Conservation (phyloP, 352 stramenopile genomes). For the Pythium angustatum region DNA sequence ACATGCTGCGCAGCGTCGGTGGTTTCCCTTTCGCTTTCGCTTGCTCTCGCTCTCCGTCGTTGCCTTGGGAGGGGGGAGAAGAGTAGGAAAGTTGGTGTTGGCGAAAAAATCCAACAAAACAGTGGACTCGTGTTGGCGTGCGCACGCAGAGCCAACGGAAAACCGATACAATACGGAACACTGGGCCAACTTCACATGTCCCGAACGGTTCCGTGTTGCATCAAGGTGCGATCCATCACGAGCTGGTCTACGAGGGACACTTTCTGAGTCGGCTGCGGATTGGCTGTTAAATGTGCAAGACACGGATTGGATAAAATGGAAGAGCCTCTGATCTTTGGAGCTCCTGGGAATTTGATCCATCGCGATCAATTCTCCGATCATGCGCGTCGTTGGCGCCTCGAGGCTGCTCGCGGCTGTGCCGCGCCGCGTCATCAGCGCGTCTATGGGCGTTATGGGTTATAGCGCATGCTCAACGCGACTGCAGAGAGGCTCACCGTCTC, state of each 20-base stretch:
- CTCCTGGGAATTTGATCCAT: too few species aligned
- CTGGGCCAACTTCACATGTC: constrained; percentile 13
- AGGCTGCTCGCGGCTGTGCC: not conserved
- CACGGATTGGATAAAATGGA: constrained; percentile 15
- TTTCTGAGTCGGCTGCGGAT: not conserved
- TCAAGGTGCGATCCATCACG: not conserved
- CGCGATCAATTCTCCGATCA: too few species aligned
- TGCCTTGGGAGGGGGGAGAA: not conserved
- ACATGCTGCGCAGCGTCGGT: too few species aligned
- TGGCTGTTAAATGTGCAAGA: not conserved
- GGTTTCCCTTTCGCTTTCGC: constrained; percentile 13
- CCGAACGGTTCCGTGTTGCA: constrained; percentile 22
- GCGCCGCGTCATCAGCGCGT: not conserved
- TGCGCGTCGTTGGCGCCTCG: not conserved
- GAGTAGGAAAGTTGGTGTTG: constrained; percentile 11
- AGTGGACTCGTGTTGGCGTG: not conserved
- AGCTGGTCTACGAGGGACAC: not conserved
- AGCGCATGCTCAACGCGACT: not conserved
- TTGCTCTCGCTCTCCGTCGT: too few species aligned
- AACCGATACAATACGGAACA: constrained; percentile 14
- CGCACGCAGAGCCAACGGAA: constrained; percentile 23
- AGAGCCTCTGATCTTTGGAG: too few species aligned
- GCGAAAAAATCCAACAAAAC: constrained; percentile 15
- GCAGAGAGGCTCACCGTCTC: not conserved
- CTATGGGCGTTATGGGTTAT: not conserved